phyloP scores from a whole-genome alignment of 164 flowering plant genomes.

The Aristolochia fimbriata region DNA sequence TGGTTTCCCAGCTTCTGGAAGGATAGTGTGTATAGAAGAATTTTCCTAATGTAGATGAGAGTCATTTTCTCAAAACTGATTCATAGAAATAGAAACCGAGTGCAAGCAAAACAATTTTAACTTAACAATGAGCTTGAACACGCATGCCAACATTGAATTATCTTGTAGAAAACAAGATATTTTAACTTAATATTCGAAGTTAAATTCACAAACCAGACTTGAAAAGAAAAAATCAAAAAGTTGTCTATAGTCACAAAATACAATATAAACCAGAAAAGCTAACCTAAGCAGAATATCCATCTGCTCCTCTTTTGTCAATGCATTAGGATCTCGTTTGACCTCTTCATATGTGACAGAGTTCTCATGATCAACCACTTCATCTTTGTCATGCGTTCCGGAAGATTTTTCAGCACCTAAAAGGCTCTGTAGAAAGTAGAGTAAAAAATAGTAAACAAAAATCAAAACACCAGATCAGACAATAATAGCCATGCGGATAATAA shows the following conservation, averaged over 20 bases:
- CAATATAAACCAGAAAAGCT: slow-evolving; percentile 1
- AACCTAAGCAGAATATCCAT: slow-evolving; percentile 79
- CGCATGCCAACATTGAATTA: background rate
- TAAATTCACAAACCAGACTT: background rate
- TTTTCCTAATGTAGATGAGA: no score
- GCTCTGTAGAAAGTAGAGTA: slow-evolving; percentile 27
- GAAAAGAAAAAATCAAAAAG: background rate
- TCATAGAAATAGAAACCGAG: no score
- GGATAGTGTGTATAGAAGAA: no score
- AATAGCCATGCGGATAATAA: background rate
- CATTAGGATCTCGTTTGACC: slow-evolving; percentile 53
- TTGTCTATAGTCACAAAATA: background rate
- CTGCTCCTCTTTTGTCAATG: slow-evolving; percentile 74
- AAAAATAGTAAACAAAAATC: background rate
- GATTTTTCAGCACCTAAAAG: slow-evolving; percentile 29
- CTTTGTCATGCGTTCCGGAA: slow-evolving; percentile 16
- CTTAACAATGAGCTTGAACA: no score
- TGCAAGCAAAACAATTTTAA: no score
- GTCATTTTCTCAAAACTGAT: no score
- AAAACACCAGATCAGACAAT: background rate
- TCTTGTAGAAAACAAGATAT: no score
- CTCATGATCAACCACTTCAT: slow-evolving; percentile 28
- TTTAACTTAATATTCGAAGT: background rate
- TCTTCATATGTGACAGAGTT: slow-evolving; percentile 32
- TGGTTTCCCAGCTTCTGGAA: no score